A percentile compares a stretch with the other conserved stretches of the same genome.
phyloP scores from a whole-genome alignment of 345 rosid species.

The Reutealis trisperma region DNA sequence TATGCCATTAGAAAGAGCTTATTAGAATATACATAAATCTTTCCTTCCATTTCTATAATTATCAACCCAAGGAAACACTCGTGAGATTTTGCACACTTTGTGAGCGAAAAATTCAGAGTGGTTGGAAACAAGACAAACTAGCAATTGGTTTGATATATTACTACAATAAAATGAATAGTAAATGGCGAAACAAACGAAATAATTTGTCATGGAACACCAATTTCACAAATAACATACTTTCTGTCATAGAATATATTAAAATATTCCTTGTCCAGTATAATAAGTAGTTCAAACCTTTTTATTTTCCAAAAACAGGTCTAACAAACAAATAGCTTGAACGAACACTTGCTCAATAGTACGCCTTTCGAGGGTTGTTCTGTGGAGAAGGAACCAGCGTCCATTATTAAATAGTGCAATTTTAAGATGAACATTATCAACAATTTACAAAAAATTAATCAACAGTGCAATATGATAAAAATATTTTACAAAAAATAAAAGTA shows the following conservation, averaged over 20 bases:
- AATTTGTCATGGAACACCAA: neutral
- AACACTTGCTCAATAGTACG: conserved; percentile 48
- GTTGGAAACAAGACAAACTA: neutral
- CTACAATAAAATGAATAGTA: neutral
- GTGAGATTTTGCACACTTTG: too few relatives aligned
- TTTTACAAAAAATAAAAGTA: neutral
- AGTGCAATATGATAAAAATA: neutral
- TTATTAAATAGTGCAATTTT: conserved; percentile 4
- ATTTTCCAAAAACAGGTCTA: conserved; percentile 10
- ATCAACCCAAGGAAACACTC: too few relatives aligned
- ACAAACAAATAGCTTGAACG: neutral
- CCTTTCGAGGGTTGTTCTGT: conserved; percentile 74
- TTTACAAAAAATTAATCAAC: neutral
- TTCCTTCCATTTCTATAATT: too few relatives aligned
- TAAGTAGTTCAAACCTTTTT: conserved; percentile 3
- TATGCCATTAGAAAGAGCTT: too few relatives aligned
- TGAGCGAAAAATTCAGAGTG: too few relatives aligned
- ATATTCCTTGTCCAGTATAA: neutral
- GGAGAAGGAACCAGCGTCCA: conserved; percentile 1
- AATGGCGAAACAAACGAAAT: neutral
- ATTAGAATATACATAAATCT: too few relatives aligned
- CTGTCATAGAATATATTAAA: conserved; percentile 2
- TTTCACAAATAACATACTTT: conserved; percentile 6
- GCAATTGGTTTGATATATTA: neutral
- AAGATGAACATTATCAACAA: neutral